phyloP scores from a whole-genome alignment of 2,329 filamentous ascomycete genomes.

The Xylariaceae sp. region DNA sequence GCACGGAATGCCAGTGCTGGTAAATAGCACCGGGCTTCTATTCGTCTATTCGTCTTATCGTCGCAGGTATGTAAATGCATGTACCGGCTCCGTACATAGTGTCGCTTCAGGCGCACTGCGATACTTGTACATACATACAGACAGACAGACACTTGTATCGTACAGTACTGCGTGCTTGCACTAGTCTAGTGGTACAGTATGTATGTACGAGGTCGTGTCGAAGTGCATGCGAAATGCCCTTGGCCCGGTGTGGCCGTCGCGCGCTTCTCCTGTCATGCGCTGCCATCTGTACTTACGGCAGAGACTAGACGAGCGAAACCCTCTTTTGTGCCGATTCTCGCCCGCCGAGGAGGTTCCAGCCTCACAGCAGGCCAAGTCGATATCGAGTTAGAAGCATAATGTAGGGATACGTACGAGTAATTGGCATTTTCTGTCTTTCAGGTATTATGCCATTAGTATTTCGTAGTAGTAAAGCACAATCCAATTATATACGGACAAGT shows the following conservation, averaged over 20 bases:
- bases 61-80: not conserved
- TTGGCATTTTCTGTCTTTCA: not conserved
- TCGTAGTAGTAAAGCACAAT: not conserved
- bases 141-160: too few species aligned
- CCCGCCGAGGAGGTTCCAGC: not conserved
- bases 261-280: not conserved
- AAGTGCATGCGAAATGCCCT: not conserved
- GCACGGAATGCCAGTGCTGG: not conserved
- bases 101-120: not conserved
- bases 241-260: not conserved
- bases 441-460: too few species aligned
- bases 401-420: not conserved
- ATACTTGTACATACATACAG: not conserved
- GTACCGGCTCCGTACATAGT: not conserved
- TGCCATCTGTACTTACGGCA: not conserved
- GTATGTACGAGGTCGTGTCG: not conserved
- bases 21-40: not conserved
- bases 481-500: not conserved
- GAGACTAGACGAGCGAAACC: not conserved
- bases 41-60: not conserved
- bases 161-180: not conserved
- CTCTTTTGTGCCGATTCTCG: not conserved
- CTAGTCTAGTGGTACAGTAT: not conserved
- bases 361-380: not conserved
- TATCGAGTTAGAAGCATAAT: not conserved